Evolutionary conservation across 164 flowering plant species (phyloP).

Genomic region (Aristolochia californica): DNA sequence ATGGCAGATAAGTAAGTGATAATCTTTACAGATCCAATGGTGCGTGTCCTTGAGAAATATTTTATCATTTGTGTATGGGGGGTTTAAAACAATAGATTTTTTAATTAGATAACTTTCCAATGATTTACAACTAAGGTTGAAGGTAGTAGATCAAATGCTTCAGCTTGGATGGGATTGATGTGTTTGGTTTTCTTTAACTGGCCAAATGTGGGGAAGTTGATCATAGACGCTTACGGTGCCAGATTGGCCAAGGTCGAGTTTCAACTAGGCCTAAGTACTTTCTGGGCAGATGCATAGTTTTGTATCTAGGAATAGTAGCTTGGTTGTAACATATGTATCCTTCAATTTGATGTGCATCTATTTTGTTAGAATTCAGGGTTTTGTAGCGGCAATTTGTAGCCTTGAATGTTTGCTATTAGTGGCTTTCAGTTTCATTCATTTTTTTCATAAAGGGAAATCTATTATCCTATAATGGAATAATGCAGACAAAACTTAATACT

Average conservation of each 20-base stretch:
- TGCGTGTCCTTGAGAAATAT: constrained; percentile 29
- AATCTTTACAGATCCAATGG: constrained; percentile 90
- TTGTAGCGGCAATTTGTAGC: no score
- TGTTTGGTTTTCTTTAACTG: not conserved
- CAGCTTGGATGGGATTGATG: constrained; percentile 86
- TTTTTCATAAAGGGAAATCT: no score
- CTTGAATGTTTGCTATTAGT: no score
- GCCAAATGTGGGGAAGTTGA: not conserved
- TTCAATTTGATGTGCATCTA: constrained; percentile 1
- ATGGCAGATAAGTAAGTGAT: constrained; percentile 80
- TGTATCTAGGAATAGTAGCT: constrained; percentile 6
- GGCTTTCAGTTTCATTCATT: no score
- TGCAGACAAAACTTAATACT: no score
- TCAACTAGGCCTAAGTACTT: not conserved
- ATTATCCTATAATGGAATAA: no score
- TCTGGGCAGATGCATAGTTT: no score
- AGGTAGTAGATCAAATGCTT: constrained; percentile 96
- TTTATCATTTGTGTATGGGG: not conserved
- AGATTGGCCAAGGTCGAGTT: not conserved
- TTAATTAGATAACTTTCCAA: not conserved
- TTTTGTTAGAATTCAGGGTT: not conserved
- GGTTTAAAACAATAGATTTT: not conserved
- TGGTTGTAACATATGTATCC: constrained; percentile 27
- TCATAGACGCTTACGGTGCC: not conserved
- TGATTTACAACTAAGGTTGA: constrained; percentile 74